Percentiles rank a stretch among this genome's conserved stretches.
Evolutionary conservation across 257 asterid species (phyloP).

Genomic region (Schizonepeta tenuifolia): DNA sequence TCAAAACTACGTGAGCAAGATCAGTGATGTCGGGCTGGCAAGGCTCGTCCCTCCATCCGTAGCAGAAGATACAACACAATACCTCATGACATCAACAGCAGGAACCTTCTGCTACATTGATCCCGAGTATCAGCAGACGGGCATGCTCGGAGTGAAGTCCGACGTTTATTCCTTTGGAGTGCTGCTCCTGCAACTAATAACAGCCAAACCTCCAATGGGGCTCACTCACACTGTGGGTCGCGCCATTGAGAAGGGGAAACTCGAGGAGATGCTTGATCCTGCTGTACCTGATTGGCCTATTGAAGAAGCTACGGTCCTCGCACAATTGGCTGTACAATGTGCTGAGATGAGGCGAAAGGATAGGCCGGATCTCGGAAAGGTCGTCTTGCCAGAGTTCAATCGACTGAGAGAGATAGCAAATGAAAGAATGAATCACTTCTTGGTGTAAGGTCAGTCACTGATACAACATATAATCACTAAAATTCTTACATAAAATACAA

Average conservation of each 20-base stretch:
- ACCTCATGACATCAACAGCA: constrained; percentile 85
- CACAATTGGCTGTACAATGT: constrained; percentile 66
- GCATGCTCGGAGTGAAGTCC: constrained; percentile 93
- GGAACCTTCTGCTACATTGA: constrained; percentile 93
- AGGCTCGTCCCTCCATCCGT: constrained; percentile 72
- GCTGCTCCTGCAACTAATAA: constrained; percentile 67
- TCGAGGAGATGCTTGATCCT: constrained; percentile 66
- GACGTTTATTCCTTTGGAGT: constrained; percentile 84
- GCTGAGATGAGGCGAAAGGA: constrained; percentile 83
- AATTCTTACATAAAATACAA: not conserved
- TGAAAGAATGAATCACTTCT: constrained; percentile 44
- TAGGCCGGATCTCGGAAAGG: constrained; percentile 77
- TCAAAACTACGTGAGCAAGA: constrained; percentile 75
- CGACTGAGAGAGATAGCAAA: constrained; percentile 60
- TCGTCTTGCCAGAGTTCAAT: constrained; percentile 64
- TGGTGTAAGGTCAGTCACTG: constrained; percentile 35
- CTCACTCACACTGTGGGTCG: constrained; percentile 51
- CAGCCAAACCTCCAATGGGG: constrained; percentile 83
- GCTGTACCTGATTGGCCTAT: constrained; percentile 76
- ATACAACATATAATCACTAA: not conserved
- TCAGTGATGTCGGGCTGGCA: constrained; percentile 84
- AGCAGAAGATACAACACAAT: constrained; percentile 67
- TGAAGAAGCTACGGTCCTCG: constrained; percentile 62
- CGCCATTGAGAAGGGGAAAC: constrained; percentile 58
- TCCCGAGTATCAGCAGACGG: constrained; percentile 91